A percentile compares a stretch with the other conserved stretches of the same genome.
These are phyloP conservation scores for Chenopodium quinoa DNA, from an alignment of 148 eudicot genomes.

Conservation along the genomic window DNA sequence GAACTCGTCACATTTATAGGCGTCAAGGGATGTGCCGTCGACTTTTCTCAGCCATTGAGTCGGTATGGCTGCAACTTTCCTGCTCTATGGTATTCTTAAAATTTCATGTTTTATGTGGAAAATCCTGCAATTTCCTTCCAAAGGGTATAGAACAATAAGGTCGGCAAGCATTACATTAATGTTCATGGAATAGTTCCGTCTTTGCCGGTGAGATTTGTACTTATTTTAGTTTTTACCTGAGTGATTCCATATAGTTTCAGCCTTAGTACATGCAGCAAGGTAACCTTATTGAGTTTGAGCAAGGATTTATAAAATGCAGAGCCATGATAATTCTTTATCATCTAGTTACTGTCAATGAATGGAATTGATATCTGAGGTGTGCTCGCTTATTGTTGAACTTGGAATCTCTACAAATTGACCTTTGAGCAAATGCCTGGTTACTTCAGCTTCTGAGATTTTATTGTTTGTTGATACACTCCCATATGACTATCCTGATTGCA, in stretches of 20 bases:
- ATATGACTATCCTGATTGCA: background rate
- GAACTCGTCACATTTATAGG: constrained; percentile 88
- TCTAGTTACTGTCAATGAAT: background rate
- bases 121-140: background rate
- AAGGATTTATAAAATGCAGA: background rate
- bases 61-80: constrained; percentile 39
- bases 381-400: too few species aligned
- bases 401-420: background rate
- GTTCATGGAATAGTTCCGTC: background rate
- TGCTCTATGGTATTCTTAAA: background rate
- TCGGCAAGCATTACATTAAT: background rate
- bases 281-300: background rate
- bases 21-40: constrained; percentile 99
- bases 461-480: background rate
- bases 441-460: background rate
- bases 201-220: background rate
- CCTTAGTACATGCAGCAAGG: background rate
- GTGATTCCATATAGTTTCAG: background rate
- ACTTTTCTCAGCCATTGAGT: constrained; percentile 78
- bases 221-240: background rate
- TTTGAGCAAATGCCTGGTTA: background rate
- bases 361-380: background rate
- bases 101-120: background rate
- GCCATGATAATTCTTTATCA: background rate
- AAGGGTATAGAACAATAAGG: background rate